Conservation (phyloP, 2,329 filamentous ascomycete species). For the Epichloe scottii region DNA sequence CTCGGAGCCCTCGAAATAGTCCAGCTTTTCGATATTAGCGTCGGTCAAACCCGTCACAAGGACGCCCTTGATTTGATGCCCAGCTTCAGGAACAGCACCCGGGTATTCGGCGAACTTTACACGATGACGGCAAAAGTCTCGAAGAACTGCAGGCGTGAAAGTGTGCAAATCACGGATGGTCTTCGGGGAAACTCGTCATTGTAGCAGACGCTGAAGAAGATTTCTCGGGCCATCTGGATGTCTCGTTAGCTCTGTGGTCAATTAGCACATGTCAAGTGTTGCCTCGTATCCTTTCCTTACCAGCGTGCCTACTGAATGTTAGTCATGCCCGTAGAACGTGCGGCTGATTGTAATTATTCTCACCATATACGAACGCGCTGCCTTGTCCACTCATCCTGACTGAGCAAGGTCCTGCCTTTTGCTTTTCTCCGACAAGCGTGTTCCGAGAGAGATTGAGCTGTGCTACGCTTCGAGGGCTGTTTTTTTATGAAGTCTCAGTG, state of each 20-base stretch:
- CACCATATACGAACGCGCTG: slow-evolving; percentile 47
- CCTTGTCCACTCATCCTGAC: slow-evolving; percentile 28
- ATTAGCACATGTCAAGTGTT: not conserved
- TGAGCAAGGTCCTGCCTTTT: not conserved
- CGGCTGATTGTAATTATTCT: slow-evolving; percentile 3
- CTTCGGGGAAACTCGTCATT: slow-evolving; percentile 37
- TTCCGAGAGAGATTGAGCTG: too few species aligned
- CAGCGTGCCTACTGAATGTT: slow-evolving; percentile 20
- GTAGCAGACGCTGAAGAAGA: slow-evolving; percentile 79
- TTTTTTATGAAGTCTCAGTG: too few species aligned
- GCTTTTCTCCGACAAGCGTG: too few species aligned
- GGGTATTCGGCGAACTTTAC: slow-evolving; percentile 68
- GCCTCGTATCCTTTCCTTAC: slow-evolving; percentile 14
- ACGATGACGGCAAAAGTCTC: slow-evolving; percentile 56
- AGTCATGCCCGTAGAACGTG: slow-evolving; percentile 2
- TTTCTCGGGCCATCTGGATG: slow-evolving; percentile 61
- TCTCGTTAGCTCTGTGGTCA: slow-evolving; percentile 12
- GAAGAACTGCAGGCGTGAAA: slow-evolving; percentile 64
- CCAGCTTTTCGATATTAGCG: slow-evolving; percentile 61
- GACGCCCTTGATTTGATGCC: slow-evolving; percentile 56
- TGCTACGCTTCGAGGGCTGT: too few species aligned
- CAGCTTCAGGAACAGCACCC: slow-evolving; percentile 49
- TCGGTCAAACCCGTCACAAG: slow-evolving; percentile 68
- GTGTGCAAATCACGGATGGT: slow-evolving; percentile 42
- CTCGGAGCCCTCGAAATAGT: slow-evolving; percentile 69